A percentile compares a stretch with the other conserved stretches of the same genome.
These are phyloP conservation scores for Chrysosporium keratinophilum DNA, from an alignment of 2,329 filamentous ascomycete genomes.

Conservation along the genomic window DNA sequence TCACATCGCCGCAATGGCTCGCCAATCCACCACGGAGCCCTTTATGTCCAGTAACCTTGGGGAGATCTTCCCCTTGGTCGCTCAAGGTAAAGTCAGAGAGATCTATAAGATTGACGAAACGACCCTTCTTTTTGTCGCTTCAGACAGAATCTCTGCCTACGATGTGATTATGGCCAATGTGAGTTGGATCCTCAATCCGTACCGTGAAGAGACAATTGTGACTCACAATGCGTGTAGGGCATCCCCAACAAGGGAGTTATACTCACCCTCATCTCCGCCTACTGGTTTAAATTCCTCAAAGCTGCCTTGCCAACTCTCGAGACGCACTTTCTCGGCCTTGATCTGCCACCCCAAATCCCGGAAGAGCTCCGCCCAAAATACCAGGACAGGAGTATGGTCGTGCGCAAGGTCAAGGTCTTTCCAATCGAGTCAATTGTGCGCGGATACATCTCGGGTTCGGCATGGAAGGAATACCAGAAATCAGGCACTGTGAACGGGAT, in stretches of 20 bases:
- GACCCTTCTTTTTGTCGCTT: slow-evolving; percentile 70
- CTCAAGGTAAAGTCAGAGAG: slow-evolving; percentile 67
- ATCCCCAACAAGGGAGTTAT: slow-evolving; percentile 58
- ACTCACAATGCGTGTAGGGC: slow-evolving; percentile 38
- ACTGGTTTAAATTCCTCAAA: slow-evolving; percentile 57
- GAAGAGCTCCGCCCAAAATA: slow-evolving; percentile 43
- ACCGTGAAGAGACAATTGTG: not conserved
- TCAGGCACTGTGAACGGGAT: slow-evolving; percentile 73
- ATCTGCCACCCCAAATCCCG: slow-evolving; percentile 44
- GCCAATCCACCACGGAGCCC: slow-evolving; percentile 15
- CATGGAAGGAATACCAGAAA: slow-evolving; percentile 67
- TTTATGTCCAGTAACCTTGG: slow-evolving; percentile 33
- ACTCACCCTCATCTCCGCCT: slow-evolving; percentile 55
- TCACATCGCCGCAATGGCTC: not conserved
- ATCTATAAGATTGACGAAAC: slow-evolving; percentile 61
- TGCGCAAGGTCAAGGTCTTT: slow-evolving; percentile 62
- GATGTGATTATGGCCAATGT: slow-evolving; percentile 82
- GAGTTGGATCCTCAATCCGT: slow-evolving; percentile 26
- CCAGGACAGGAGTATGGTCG: slow-evolving; percentile 63
- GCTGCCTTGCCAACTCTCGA: slow-evolving; percentile 47
- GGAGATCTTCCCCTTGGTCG: slow-evolving; percentile 41
- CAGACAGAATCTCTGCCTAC: slow-evolving; percentile 89
- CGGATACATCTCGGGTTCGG: slow-evolving; percentile 78
- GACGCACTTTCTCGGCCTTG: slow-evolving; percentile 53
- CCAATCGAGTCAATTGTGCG: slow-evolving; percentile 78